These are phyloP conservation scores for Sclerotinia spermophila DNA, from an alignment of 2,329 filamentous ascomycete genomes.

Conservation along the genomic window DNA sequence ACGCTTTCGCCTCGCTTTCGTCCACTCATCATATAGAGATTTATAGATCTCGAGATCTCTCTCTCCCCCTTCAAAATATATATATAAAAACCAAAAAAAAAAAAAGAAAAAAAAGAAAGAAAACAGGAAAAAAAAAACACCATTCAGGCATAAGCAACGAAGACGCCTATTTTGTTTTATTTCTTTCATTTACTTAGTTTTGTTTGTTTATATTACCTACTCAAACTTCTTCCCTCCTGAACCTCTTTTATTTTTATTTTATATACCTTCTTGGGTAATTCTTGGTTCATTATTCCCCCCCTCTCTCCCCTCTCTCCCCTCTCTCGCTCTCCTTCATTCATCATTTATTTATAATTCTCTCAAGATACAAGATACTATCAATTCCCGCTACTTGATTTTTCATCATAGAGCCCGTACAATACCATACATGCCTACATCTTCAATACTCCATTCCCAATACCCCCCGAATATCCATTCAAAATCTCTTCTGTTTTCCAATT, in stretches of 20 bases:
- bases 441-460: background rate
- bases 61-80: no score
- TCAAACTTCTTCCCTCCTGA: background rate
- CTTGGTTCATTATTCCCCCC: background rate
- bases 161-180: constrained; percentile 25
- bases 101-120: background rate
- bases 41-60: background rate
- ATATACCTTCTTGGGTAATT: constrained; percentile 11
- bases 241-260: background rate
- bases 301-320: background rate
- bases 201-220: background rate
- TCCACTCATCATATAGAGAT: background rate
- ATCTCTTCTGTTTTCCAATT: background rate
- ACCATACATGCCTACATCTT: background rate
- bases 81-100: no score
- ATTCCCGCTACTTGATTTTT: background rate
- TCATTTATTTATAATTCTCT: background rate
- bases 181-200: background rate
- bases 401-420: background rate
- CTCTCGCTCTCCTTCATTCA: background rate
- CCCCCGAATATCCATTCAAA: background rate
- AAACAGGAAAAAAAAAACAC: background rate
- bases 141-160: constrained; percentile 21
- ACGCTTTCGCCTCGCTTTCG: no score
- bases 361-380: background rate